Conservation (phyloP, 805 yeast species). For the Ogataea philodendri region DNA sequence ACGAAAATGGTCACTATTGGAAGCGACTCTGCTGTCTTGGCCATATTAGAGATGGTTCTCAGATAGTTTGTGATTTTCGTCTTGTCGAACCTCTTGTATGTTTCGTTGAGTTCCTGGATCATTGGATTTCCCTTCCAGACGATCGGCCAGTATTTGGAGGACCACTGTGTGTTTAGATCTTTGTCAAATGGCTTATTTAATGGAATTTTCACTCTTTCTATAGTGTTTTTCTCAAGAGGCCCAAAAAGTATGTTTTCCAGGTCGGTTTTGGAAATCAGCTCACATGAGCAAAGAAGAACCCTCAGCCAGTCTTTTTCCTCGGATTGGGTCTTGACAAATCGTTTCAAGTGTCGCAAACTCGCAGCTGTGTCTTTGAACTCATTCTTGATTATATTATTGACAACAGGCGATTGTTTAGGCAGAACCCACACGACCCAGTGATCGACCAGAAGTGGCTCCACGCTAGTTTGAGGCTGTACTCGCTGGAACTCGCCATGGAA, state of each 20-base stretch:
- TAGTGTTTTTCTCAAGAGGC: slow-evolving; percentile 12
- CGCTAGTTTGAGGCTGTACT: slow-evolving; percentile 32
- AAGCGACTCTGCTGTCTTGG: slow-evolving; percentile 23
- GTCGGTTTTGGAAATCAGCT: slow-evolving; percentile 39
- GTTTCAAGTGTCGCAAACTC: slow-evolving; percentile 46
- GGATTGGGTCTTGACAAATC: slow-evolving; percentile 38
- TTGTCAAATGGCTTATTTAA: slow-evolving; percentile 64
- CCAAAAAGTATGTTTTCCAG: slow-evolving; percentile 28
- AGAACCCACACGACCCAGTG: slow-evolving; percentile 46
- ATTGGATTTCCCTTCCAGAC: slow-evolving; percentile 93
- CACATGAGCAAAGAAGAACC: slow-evolving; percentile 34
- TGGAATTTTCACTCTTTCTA: slow-evolving; percentile 47
- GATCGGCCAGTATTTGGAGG: slow-evolving; percentile 74
- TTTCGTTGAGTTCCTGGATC: slow-evolving; percentile 61
- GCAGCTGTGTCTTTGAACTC: slow-evolving; percentile 29
- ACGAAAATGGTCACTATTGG: slow-evolving; percentile 66
- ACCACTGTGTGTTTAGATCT: slow-evolving; percentile 67
- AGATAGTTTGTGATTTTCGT: slow-evolving; percentile 38
- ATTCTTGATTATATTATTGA: slow-evolving; percentile 27
- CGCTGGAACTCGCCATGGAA: slow-evolving; percentile 41
- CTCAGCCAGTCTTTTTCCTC: slow-evolving; percentile 11
- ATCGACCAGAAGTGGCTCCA: slow-evolving; percentile 31
- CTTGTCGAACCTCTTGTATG: slow-evolving; percentile 40
- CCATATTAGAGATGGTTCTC: slow-evolving; percentile 27
- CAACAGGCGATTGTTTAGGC: slow-evolving; percentile 35